phyloP scores from a whole-genome alignment of 1,284 basidiomycete genomes.

The Ceratobasidium sp. region DNA sequence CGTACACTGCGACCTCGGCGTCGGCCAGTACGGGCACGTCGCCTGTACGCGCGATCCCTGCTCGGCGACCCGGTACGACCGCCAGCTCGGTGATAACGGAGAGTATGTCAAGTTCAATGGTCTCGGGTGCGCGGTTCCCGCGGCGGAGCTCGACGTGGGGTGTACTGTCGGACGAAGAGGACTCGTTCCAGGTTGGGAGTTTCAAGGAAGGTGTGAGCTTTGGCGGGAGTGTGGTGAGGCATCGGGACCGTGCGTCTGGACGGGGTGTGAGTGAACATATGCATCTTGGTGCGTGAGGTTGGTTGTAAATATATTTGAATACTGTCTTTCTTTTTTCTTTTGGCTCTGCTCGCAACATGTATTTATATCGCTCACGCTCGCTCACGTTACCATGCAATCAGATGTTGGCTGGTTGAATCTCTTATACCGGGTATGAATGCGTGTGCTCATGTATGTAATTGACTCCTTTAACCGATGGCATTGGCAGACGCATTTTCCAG shows the following conservation, averaged over 20 bases:
- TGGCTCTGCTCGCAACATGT: constrained; percentile 29
- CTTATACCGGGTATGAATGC: background rate
- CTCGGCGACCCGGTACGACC: background rate
- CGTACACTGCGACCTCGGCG: constrained; percentile 22
- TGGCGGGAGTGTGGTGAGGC: constrained; percentile 19
- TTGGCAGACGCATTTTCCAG: constrained; percentile 12
- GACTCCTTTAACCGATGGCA: constrained; percentile 1
- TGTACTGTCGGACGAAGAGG: constrained; percentile 26
- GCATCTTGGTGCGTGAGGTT: background rate
- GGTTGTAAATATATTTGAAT: constrained; percentile 4
- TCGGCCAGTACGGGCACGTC: constrained; percentile 36
- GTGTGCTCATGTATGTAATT: background rate
- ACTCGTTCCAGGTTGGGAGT: constrained; percentile 41
- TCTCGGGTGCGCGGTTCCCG: constrained; percentile 6
- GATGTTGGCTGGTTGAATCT: background rate
- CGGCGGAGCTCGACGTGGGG: constrained; percentile 29
- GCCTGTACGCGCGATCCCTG: constrained; percentile 29
- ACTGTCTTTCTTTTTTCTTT: constrained; percentile 14
- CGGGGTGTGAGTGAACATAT: constrained; percentile 32
- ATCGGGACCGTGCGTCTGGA: constrained; percentile 27
- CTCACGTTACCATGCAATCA: background rate
- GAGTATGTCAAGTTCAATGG: constrained; percentile 22
- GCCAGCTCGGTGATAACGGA: constrained; percentile 2
- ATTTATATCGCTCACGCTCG: constrained; percentile 22
- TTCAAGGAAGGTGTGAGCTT: constrained; percentile 43